These are phyloP conservation scores for peach (Prunus persica) DNA, from an alignment of 306 rosid genomes.

Conservation along the genomic window Prunus_persica_NCBIv2 NC_034015.1:17720501-17721000, in stretches of 20 bases:
- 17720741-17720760: neutral
- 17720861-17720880: neutral
- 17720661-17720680: slow-evolving; percentile 12
- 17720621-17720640: neutral
- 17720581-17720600: neutral
- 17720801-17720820: neutral
- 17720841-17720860: neutral
- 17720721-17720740: slow-evolving; percentile 12
- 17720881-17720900: neutral
- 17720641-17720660: slow-evolving; percentile 2
- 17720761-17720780: neutral
- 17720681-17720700: slow-evolving; percentile 13
- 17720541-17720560: neutral
- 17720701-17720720: slow-evolving; percentile 4
- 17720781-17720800: neutral
- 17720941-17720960: no score
- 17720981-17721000: no score
- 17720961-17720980: no score
- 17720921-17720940: no score
- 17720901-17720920: neutral
- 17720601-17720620: neutral
- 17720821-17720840: neutral
- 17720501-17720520: neutral
- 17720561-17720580: slow-evolving; percentile 1
- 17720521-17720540: neutral